A percentile compares a stretch with the other conserved stretches of the same genome.
Conservation (phyloP, 495 filamentous ascomycete genomes). For the Staphylotrichum longicolle region DNA sequence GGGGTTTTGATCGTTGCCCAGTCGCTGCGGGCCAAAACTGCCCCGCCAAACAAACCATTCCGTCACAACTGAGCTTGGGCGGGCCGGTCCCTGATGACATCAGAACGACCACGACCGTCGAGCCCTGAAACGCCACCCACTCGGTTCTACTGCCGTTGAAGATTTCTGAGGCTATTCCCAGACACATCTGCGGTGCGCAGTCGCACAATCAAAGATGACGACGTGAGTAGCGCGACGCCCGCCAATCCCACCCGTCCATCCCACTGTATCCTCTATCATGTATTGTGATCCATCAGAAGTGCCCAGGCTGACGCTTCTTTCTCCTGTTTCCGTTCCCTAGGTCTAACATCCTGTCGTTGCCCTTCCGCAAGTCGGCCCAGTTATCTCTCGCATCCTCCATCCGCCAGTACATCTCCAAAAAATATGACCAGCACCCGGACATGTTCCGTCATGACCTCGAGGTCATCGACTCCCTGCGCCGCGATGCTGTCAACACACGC, state of each 20-base stretch:
- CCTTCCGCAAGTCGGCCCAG: conserved; percentile 80
- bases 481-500: conserved; percentile 78
- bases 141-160: no score
- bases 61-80: not conserved
- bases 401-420: conserved; percentile 93
- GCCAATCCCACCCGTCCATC: no score
- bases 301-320: not conserved
- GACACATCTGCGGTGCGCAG: not conserved
- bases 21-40: not conserved
- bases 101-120: not conserved
- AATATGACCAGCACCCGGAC: conserved; percentile 99
- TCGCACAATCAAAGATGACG: conserved; percentile 7
- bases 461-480: conserved; percentile 76
- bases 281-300: no score
- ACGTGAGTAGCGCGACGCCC: conserved; percentile 15
- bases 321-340: conserved; percentile 10
- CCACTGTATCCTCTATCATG: no score
- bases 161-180: not conserved
- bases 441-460: conserved; percentile 93
- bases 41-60: conserved; percentile 16
- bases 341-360: conserved; percentile 58
- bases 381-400: conserved; percentile 78
- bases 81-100: conserved; percentile 11
- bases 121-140: not conserved
- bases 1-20: not conserved